A percentile compares a stretch with the other conserved stretches of the same genome.
These are phyloP conservation scores for Thozetella sp. DNA, from an alignment of 495 filamentous ascomycete genomes.

Conservation along the genomic window DNA sequence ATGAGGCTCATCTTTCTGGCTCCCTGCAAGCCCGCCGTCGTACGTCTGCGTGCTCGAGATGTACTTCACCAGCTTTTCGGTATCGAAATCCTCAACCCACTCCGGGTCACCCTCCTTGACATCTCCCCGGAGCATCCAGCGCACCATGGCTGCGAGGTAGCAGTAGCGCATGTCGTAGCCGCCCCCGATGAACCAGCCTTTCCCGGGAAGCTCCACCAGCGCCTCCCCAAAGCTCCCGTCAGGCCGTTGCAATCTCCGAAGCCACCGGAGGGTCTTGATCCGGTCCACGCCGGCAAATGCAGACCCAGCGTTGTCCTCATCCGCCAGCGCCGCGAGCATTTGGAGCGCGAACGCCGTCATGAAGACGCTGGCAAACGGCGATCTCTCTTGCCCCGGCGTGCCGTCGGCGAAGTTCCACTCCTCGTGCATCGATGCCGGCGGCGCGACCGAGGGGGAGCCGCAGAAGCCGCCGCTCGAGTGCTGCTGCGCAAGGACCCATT, in stretches of 20 bases:
- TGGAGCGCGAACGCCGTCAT: slow-evolving; percentile 88
- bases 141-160: slow-evolving; percentile 76
- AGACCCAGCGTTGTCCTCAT: slow-evolving; percentile 55
- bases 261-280: slow-evolving; percentile 68
- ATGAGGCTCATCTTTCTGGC: slow-evolving; percentile 82
- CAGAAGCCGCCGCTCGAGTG: slow-evolving; percentile 82
- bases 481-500: slow-evolving; percentile 67
- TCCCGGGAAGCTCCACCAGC: slow-evolving; percentile 46
- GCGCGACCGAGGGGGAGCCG: slow-evolving; percentile 62
- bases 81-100: slow-evolving; percentile 71
- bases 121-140: slow-evolving; percentile 75
- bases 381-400: slow-evolving; percentile 43
- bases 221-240: slow-evolving; percentile 94
- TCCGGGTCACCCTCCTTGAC: slow-evolving; percentile 52
- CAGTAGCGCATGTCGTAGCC: slow-evolving; percentile 86
- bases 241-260: slow-evolving; percentile 73
- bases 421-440: slow-evolving; percentile 31
- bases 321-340: slow-evolving; percentile 72
- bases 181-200: slow-evolving; percentile 63
- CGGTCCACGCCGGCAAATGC: slow-evolving; percentile 61
- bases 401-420: slow-evolving; percentile 29
- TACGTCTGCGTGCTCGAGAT: slow-evolving; percentile 79
- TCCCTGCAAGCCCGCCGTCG: slow-evolving; percentile 87
- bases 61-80: slow-evolving; percentile 67
- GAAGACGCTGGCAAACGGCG: slow-evolving; percentile 82